A percentile compares a stretch with the other conserved stretches of the same genome.
These are phyloP conservation scores for Vaucheria bursata DNA, from an alignment of 352 stramenopile species.

Conservation along the genomic window DNA sequence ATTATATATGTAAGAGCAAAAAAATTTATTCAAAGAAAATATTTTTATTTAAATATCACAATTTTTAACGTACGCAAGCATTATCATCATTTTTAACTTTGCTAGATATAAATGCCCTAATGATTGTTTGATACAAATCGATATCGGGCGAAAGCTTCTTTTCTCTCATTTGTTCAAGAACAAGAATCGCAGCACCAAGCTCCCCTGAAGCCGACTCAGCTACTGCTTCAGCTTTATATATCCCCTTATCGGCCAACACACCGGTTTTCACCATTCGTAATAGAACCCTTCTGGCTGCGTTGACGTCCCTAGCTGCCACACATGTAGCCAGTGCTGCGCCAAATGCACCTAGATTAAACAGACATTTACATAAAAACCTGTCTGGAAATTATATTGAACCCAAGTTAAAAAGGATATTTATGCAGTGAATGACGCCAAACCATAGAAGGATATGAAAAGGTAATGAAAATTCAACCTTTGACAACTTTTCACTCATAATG, in stretches of 20 bases:
- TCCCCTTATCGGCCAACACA: background rate
- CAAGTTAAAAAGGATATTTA: no score
- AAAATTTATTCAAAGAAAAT: no score
- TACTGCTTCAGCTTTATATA: background rate
- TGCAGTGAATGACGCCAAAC: no score
- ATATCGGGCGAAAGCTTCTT: background rate
- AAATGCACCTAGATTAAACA: background rate
- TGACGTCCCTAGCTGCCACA: background rate
- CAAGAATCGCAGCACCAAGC: background rate
- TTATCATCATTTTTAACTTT: no score
- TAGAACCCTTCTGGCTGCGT: background rate
- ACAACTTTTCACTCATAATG: no score
- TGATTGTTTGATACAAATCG: background rate
- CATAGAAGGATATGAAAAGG: no score
- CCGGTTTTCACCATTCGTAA: background rate
- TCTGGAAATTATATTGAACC: no score
- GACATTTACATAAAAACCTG: no score
- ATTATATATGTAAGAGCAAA: no score
- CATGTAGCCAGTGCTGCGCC: background rate
- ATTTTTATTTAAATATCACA: no score
- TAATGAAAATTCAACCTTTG: no score
- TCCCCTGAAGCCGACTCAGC: background rate
- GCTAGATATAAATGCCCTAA: background rate
- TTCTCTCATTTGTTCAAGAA: background rate
- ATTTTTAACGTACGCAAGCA: no score